These are phyloP conservation scores for Colletotrichum lini DNA, from an alignment of 2,329 filamentous ascomycete species.

Conservation along the genomic window DNA sequence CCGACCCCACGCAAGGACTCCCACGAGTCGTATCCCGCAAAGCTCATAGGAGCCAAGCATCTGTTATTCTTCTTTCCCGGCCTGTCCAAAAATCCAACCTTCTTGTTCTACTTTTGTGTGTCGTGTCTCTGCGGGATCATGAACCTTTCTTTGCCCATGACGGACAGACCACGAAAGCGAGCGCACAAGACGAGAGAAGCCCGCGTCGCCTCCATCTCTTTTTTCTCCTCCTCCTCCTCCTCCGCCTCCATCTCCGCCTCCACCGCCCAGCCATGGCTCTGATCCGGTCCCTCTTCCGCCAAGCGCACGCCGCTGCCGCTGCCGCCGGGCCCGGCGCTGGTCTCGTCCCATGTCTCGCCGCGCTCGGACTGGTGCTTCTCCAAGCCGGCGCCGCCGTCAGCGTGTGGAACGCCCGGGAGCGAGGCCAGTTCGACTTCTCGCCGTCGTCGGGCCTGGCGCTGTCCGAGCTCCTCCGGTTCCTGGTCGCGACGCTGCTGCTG, in stretches of 20 bases:
- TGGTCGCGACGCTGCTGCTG: slow-evolving; percentile 48
- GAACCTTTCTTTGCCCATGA: not conserved
- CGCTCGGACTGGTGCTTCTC: slow-evolving; percentile 51
- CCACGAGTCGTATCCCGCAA: slow-evolving; percentile 18
- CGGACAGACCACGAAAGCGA: slow-evolving; percentile 3
- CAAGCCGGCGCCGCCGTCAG: slow-evolving; percentile 52
- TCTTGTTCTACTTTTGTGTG: not conserved
- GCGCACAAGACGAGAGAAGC: slow-evolving; percentile 1
- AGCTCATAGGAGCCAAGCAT: not conserved
- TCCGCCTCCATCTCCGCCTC: not conserved
- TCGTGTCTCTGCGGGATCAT: slow-evolving; percentile 18
- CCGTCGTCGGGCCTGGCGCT: slow-evolving; percentile 49
- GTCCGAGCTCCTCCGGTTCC: slow-evolving; percentile 49
- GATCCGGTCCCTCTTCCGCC: slow-evolving; percentile 20
- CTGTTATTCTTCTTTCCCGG: slow-evolving; percentile 6
- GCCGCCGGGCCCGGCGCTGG: slow-evolving; percentile 30
- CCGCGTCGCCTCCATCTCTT: slow-evolving; percentile 6
- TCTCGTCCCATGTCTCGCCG: slow-evolving; percentile 46
- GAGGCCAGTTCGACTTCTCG: slow-evolving; percentile 49
- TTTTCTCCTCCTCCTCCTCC: too few species aligned
- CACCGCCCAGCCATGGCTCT: slow-evolving; percentile 5
- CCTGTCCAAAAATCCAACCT: not conserved
- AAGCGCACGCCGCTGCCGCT: slow-evolving; percentile 24
- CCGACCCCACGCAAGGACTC: slow-evolving; percentile 1
- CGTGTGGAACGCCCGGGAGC: slow-evolving; percentile 48